phyloP scores from a whole-genome alignment of 1,284 basidiomycete species.

The Clitocybe nebularis region DNA sequence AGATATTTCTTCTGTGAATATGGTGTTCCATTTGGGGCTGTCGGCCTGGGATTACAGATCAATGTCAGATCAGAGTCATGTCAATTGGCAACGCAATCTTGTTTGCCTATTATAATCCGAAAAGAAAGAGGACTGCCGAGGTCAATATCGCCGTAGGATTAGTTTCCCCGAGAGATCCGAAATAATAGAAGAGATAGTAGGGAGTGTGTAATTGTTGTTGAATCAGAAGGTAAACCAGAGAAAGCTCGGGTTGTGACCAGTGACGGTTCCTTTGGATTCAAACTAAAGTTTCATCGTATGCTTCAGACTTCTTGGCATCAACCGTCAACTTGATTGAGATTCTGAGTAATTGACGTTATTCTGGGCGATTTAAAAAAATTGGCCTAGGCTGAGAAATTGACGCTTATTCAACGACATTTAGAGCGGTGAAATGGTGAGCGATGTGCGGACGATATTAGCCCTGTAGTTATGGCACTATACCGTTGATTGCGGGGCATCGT shows the following conservation, averaged over 20 bases:
- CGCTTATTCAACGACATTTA: too few species aligned
- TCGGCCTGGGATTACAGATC: background rate
- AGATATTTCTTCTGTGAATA: background rate
- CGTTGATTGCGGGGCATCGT: too few species aligned
- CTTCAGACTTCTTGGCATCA: too few species aligned
- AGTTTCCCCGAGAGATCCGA: background rate
- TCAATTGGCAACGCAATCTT: background rate
- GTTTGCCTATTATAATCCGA: background rate
- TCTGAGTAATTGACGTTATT: too few species aligned
- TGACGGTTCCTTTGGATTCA: background rate
- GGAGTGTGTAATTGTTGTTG: too few species aligned
- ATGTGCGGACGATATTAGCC: too few species aligned
- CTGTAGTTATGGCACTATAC: too few species aligned
- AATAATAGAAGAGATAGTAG: background rate
- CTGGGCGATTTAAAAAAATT: too few species aligned
- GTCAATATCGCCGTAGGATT: background rate
- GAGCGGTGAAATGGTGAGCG: too few species aligned
- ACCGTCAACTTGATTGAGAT: too few species aligned
- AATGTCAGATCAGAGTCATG: background rate
- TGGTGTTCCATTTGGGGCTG: background rate
- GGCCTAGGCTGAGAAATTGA: too few species aligned
- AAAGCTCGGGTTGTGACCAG: background rate
- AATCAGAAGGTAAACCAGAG: background rate
- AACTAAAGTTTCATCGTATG: too few species aligned
- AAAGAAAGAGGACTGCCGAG: constrained; percentile 1